These are phyloP conservation scores for Suillus variegatus DNA, from an alignment of 768 basidiomycete genomes.

Conservation along the genomic window DNA sequence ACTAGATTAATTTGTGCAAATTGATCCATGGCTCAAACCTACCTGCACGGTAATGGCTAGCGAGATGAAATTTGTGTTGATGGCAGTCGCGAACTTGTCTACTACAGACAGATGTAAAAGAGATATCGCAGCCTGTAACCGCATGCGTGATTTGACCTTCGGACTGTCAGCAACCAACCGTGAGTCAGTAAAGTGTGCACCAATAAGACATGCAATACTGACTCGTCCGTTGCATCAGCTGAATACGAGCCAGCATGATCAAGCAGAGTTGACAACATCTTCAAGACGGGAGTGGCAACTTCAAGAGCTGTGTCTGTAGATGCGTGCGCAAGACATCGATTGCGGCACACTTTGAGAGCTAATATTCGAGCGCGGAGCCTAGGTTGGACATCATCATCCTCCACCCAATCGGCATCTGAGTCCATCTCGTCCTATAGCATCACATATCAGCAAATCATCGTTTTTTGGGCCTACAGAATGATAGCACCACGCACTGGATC, in stretches of 20 bases:
- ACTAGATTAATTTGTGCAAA: slow-evolving; percentile 1
- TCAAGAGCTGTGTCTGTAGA: slow-evolving; percentile 58
- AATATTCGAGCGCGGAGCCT: slow-evolving; percentile 70
- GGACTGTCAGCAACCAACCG: slow-evolving; percentile 38
- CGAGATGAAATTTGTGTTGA: slow-evolving; percentile 62
- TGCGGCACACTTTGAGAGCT: slow-evolving; percentile 78
- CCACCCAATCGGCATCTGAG: slow-evolving; percentile 72
- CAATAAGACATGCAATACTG: slow-evolving; percentile 19
- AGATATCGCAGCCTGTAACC: slow-evolving; percentile 80
- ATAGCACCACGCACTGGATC: slow-evolving; percentile 42
- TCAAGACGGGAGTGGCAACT: slow-evolving; percentile 73
- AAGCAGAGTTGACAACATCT: slow-evolving; percentile 73
- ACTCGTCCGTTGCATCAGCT: slow-evolving; percentile 56
- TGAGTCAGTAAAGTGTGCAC: slow-evolving; percentile 14
- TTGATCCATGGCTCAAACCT: slow-evolving; percentile 17
- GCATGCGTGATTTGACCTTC: slow-evolving; percentile 71
- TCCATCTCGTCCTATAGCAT: slow-evolving; percentile 55
- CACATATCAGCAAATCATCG: neutral
- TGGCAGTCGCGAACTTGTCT: slow-evolving; percentile 53
- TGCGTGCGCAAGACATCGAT: slow-evolving; percentile 75
- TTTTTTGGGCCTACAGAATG: neutral
- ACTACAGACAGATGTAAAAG: slow-evolving; percentile 75
- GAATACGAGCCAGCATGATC: slow-evolving; percentile 66
- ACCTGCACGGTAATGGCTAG: slow-evolving; percentile 82
- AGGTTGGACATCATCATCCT: slow-evolving; percentile 60